phyloP scores from a whole-genome alignment of 1,139 yeast genomes.

The Protomyces lactucae-debilis region DNA sequence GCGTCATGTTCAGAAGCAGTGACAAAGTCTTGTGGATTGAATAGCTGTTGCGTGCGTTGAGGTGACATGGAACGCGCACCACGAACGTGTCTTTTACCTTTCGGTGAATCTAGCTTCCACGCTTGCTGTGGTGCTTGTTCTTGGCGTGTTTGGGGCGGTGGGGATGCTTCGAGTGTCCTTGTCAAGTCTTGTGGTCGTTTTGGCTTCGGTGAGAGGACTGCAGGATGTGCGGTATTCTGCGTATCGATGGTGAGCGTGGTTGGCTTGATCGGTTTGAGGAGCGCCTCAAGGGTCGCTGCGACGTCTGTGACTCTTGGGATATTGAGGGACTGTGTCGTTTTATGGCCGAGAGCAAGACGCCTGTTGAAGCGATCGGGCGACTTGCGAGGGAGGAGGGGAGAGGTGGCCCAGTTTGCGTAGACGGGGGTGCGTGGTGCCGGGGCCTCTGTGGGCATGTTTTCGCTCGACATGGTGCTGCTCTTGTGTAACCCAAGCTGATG shows the following conservation, averaged over 20 bases:
- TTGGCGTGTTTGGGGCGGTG: background rate
- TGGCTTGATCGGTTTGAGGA: background rate
- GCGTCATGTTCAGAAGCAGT: background rate
- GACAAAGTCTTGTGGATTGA: background rate
- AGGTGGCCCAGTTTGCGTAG: conserved; percentile 21
- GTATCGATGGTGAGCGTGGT: background rate
- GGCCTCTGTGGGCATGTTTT: no score
- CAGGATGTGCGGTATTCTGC: background rate
- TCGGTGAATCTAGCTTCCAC: background rate
- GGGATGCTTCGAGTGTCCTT: background rate
- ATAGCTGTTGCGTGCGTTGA: background rate
- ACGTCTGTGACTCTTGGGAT: background rate
- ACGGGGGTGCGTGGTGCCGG: background rate
- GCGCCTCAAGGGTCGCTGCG: background rate
- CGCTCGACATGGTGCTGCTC: no score
- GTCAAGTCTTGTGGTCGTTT: background rate
- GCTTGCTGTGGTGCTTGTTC: background rate
- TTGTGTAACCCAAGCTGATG: no score
- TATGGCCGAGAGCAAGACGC: conserved; percentile 18
- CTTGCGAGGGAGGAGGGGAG: conserved; percentile 20
- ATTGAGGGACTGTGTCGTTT: conserved; percentile 17
- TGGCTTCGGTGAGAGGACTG: background rate
- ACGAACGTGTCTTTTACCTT: background rate
- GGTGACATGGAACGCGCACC: conserved; percentile 1
- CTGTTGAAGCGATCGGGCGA: conserved; percentile 13